Base-by-base conservation (phyloP, 2,329 filamentous ascomycete genomes). In the Apiospora saccharicola region DNA sequence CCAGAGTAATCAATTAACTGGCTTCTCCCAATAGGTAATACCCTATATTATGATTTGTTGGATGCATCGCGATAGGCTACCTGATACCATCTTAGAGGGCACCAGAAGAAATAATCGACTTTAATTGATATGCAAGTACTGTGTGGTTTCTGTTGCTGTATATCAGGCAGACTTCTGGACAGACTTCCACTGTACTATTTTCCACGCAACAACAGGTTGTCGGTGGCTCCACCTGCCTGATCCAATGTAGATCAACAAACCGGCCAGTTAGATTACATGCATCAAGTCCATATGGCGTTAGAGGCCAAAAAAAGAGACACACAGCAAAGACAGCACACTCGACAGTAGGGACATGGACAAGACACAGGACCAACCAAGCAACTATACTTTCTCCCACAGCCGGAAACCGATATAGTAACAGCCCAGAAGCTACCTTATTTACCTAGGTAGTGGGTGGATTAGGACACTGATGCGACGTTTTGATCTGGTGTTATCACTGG, bases 201-300 rank as follows among this genome's bases (percentile, higher is more conserved):
- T 10, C 30, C 34, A 10, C 41, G 13, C 53, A 61, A n/a, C 57
- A 8, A 37, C 53, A 7, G n/a, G 12, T 24, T 26, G 30, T 41
- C 22, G 37, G 34, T n/a, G 37, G 34, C 30, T n/a, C 57, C 57
- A 64, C 57, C 57, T 64, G 57, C 57, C 34, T 64, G 57, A 64
- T 61, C 30, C 37, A 37, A 61, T 64, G 57, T 12, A 24, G 19
- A 41, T 37, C 37, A 41, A 41, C n/a, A n/a, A 37, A 14, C 4
- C 34, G 57, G 57, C 57, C 57, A 64, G 57, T 64, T 64, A 64
- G 34, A 64, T 41, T 64, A 41, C 57, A 64, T 64, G 34, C 57
- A 41, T 61, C 53, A 19, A 37, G n/a, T 64, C 34, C 34, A 64
- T 64, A 34, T 41, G 30, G 19, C 30, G 12, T 37, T 22, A 34